Evolutionary conservation across 768 basidiomycete species (phyloP), one percentile per base, ranked within the genome.

Genomic region (Boletellus ananiceps): DNA sequence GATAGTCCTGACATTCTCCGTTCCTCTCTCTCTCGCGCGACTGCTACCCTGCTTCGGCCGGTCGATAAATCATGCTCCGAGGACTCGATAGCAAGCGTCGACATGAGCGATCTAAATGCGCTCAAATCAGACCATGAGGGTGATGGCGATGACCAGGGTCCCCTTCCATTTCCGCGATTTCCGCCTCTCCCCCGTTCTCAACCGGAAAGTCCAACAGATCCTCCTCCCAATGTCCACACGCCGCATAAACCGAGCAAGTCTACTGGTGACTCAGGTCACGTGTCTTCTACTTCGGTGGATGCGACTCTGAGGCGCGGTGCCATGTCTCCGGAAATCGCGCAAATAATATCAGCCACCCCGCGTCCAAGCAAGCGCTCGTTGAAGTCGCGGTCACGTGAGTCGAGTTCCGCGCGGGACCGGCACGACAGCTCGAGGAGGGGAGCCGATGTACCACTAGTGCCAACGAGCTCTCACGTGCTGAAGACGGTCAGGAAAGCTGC

Each of bases 291-390:
- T 21, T 43, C 48, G 37, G 57, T 56, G 43, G 51, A 45, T 18
- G 14, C 37, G 40, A 29, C 43, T 1, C 37, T 46, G 35, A 41
- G 50, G 38, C 37, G 27, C 33, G 56, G 67, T 34, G 59, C 69
- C 32, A 41, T 51, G 40, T 69, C 67, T 35, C 74, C 75, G 1
- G 74, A 77, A 40, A 66, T 77, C 47, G 51, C 59, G 6, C 58
- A 71, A 7, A 74, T 76, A 18, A 64, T 75, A 31, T 68, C 70
- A 3, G 57, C 55, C 12, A 74, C 71, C 4, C 72, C 71, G 0
- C 69, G 70, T 13, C 69, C 66, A 11, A 65, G 66, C 18, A 66
- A 64, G 23, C 55, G 57, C 6, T 60, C 67, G 0, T 45, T 50
- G 9, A 46, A 54, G 3, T 55, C 61, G 0, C 59, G 52, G 19